Percentiles rank a stretch among this genome's conserved stretches.
Conservation (phyloP, 129 eudicot species). For the Tagetes erecta region DNA sequence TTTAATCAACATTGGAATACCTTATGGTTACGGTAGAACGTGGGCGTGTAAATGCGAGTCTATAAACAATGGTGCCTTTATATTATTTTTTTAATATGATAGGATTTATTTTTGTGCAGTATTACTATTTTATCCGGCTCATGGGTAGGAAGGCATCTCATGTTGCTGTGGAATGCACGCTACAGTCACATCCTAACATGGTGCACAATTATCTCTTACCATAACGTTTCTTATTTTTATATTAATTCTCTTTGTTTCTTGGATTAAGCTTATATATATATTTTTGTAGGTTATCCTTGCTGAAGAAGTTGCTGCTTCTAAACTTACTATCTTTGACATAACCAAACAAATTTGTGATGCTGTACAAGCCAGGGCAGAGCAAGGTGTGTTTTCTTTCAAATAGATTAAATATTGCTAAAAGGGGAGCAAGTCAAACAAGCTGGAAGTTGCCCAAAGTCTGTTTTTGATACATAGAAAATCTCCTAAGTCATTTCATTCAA, state of each 20-base stretch:
- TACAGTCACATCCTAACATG: constrained; percentile 96
- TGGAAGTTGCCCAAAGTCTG: neutral
- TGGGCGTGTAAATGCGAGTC: too few relatives aligned
- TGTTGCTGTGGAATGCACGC: constrained; percentile 96
- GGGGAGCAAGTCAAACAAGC: neutral
- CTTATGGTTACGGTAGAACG: too few relatives aligned
- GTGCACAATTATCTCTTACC: constrained; percentile 20
- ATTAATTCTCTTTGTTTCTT: neutral
- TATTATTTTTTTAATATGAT: too few relatives aligned
- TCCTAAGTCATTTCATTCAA: neutral
- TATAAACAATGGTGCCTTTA: neutral
- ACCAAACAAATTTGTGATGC: constrained; percentile 95
- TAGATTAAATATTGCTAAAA: neutral
- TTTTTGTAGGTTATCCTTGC: constrained; percentile 74
- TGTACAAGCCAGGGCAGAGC: constrained; percentile 76
- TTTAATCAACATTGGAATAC: too few relatives aligned
- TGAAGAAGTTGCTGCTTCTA: constrained; percentile 92
- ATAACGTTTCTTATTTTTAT: neutral
- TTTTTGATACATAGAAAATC: neutral
- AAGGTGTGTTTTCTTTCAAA: constrained; percentile 38
- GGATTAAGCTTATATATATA: neutral
- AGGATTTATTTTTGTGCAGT: neutral
- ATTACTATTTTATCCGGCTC: constrained; percentile 72
- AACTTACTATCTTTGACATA: constrained; percentile 82
- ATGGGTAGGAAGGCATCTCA: constrained; percentile 99